phyloP scores from a whole-genome alignment of 352 stramenopile genomes.

The Aphanomyces astaci region DNA sequence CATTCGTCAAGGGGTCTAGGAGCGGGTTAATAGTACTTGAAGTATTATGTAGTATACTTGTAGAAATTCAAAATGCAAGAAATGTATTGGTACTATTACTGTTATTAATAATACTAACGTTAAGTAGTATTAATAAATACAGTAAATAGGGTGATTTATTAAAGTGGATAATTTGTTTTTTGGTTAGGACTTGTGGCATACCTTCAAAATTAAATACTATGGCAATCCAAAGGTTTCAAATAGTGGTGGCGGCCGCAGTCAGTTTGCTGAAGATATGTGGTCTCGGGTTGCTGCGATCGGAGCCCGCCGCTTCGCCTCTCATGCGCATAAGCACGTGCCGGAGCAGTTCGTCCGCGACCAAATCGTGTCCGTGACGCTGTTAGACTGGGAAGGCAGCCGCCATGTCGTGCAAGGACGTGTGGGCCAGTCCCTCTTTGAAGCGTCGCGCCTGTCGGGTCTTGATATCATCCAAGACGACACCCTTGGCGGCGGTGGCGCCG shows the following conservation, averaged over 20 bases:
- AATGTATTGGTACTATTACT: too few species aligned
- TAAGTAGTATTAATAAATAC: too few species aligned
- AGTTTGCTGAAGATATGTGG: slow-evolving; percentile 12
- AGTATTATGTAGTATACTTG: too few species aligned
- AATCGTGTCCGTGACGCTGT: slow-evolving; percentile 45
- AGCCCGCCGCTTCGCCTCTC: slow-evolving; percentile 14
- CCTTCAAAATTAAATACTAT: background rate
- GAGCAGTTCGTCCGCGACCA: slow-evolving; percentile 21
- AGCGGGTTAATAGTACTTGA: too few species aligned
- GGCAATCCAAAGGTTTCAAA: background rate
- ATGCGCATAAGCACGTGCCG: slow-evolving; percentile 22
- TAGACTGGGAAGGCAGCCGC: slow-evolving; percentile 83
- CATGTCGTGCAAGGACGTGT: slow-evolving; percentile 73
- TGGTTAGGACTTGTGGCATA: background rate
- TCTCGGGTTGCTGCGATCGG: slow-evolving; percentile 3
- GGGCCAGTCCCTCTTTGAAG: slow-evolving; percentile 74
- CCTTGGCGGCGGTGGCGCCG: slow-evolving; percentile 55
- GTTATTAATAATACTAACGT: too few species aligned
- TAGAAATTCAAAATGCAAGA: too few species aligned
- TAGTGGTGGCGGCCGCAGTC: background rate
- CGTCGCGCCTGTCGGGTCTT: slow-evolving; percentile 72
- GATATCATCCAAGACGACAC: slow-evolving; percentile 80
- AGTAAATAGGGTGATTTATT: too few species aligned
- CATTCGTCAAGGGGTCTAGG: too few species aligned
- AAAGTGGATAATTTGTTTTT: background rate